Evolutionary conservation across 148 eudicot species (phyloP), one percentile per base, ranked within the genome.

Genomic region (Chenopodium formosanum): DNA sequence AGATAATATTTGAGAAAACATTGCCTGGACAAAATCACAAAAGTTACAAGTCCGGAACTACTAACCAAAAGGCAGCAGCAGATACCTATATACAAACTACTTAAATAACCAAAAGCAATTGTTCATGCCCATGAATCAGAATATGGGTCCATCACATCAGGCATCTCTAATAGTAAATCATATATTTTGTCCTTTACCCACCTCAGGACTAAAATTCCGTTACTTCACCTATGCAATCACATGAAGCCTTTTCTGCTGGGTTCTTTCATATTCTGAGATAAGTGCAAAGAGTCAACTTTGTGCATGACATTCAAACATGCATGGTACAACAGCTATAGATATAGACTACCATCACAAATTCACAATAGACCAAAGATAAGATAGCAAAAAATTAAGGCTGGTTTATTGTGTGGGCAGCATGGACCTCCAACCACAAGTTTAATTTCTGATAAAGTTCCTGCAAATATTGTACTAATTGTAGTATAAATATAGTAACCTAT

Each of bases 61-160:
- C 32, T 44, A 1, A 58, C 60, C 37, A 25, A 48, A 73, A 48
- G 8, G 66, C 25, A 20, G 52, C 53, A 53, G 44, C 17, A 27
- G 29, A 69, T 71, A 58, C 29, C 56, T 47, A 70, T 47, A 70
- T 52, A 29, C 7, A 52, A 62, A 73, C 76, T 73, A 47, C 20
- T 47, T 4, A 23, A 25, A 12, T n/a, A 8, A 74, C 37, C 22
- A 25, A 50, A 71, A 44, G 4, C n/a, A 40, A 17, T 2, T 44
- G 52, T 71, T 44, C 73, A 70, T 70, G 72, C n/a, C 73, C 73
- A 34, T 70, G 73, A 47, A 37, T 34, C 37, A 14, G 19, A 12
- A 12, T 31, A 34, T 14, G 17, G 37, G 50, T 67, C 37, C 34
- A 27, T 67, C 70, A 67, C 16, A 67, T 22, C 12, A 67, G 29